These are phyloP conservation scores for Cutaneotrichosporon cyanovorans DNA, from an alignment of 1,284 basidiomycete species.

Conservation along the genomic window DNA sequence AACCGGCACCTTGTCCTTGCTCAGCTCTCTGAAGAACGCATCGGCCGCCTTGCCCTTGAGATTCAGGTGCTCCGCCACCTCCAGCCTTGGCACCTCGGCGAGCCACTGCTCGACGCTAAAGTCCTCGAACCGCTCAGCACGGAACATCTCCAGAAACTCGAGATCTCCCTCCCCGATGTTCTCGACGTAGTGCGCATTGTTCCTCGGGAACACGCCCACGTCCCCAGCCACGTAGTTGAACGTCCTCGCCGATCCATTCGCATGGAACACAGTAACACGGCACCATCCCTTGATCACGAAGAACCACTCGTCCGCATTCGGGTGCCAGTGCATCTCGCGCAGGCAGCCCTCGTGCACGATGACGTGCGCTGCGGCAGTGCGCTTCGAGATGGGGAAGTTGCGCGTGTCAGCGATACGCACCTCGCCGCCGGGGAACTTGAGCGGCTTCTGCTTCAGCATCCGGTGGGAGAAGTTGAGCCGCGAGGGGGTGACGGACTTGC, in stretches of 20 bases:
- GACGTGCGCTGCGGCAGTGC: constrained; percentile 60
- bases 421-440: constrained; percentile 51
- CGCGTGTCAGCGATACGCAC: constrained; percentile 59
- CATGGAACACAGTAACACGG: constrained; percentile 60
- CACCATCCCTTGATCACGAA: constrained; percentile 50
- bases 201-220: constrained; percentile 52
- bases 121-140: constrained; percentile 53
- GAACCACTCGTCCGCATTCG: constrained; percentile 50
- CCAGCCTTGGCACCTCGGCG: constrained; percentile 54
- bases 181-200: constrained; percentile 59
- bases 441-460: constrained; percentile 46
- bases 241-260: constrained; percentile 56
- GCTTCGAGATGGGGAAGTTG: constrained; percentile 54
- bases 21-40: constrained; percentile 17
- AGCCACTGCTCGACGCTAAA: constrained; percentile 60
- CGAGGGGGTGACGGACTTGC: constrained; percentile 9
- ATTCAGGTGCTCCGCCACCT: constrained; percentile 50
- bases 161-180: constrained; percentile 60
- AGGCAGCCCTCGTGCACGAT: constrained; percentile 61
- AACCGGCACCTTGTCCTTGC: constrained; percentile 20
- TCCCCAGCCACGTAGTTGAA: constrained; percentile 63
- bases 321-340: constrained; percentile 61
- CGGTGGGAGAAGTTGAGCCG: constrained; percentile 17
- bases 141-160: constrained; percentile 60
- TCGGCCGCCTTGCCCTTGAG: constrained; percentile 13